Evolutionary conservation across 768 basidiomycete species (phyloP), one percentile per base, ranked within the genome.

Genomic region (Calocera cornea): DNA sequence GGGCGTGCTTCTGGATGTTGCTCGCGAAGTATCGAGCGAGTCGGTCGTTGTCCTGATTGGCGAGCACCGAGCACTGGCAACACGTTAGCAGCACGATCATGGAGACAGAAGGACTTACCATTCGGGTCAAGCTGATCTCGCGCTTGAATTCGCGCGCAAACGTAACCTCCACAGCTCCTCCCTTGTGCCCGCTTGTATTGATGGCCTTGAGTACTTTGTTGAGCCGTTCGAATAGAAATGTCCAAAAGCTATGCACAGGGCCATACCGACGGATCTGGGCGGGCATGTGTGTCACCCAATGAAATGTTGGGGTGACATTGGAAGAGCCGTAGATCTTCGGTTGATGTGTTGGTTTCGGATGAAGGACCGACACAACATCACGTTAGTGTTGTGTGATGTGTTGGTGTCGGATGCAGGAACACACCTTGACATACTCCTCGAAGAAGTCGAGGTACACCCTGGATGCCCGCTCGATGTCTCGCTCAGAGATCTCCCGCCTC

Each of bases 181-280:
- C 71, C 3, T 38, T 68, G 41, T 76, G 77, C 49, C 74, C 75
- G 38, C 73, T 75, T 0, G 76, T 77, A 34, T 74, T 75, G 70
- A 74, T 78, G 2, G 70, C 71, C 70, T 79, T 79, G 2, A 79
- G 67, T 1, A 78, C 72, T 65, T 75, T 76, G 68, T 79, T 79
- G 0, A 79, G 66, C 0, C 74, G 68, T 50, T 79, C 78, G 27
- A 75, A 77, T 0, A 78, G 71, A 64, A 79, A 80, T 0, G 72
- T 76, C 79, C 78, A 80, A 65, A 78, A 80, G 11, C 72, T 72
- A 24, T 77, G 74, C 0, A 80, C 68, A 2, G 79, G 78, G 0
- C 79, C 77, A 65, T 72, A 80, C 49, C 77, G 75, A 0, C 69
- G 70, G 0, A 76, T 69, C 44, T 68, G 73, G 0, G 68, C 71